Conservation (phyloP, 495 filamentous ascomycete genomes). For the Neurospora sp. region DNA sequence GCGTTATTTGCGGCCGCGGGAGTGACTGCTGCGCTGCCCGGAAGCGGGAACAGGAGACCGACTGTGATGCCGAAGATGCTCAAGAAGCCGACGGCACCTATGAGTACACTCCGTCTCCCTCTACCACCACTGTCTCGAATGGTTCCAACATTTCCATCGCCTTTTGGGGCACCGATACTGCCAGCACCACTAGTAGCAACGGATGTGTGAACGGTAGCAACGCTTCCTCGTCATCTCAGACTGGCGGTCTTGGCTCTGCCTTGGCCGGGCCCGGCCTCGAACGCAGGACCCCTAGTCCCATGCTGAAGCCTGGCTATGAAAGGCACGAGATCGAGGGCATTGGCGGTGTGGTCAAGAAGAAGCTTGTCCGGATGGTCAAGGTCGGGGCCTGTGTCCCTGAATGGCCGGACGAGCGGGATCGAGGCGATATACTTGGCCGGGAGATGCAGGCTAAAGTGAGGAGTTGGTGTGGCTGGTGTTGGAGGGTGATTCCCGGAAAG, state of each 20-base stretch:
- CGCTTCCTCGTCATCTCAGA: not conserved
- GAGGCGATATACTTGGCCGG: conserved; percentile 39
- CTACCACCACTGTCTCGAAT: not conserved
- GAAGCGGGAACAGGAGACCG: conserved; percentile 69
- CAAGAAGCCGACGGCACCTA: conserved; percentile 19
- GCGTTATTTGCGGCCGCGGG: conserved; percentile 72
- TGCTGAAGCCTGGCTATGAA: conserved; percentile 55
- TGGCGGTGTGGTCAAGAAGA: conserved; percentile 74
- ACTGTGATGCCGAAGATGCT: conserved; percentile 61
- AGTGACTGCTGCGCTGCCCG: conserved; percentile 56
- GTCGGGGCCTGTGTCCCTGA: conserved; percentile 76
- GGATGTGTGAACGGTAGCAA: not conserved
- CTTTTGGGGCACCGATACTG: conserved; percentile 1
- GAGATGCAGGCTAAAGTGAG: conserved; percentile 44
- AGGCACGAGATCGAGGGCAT: conserved; percentile 81
- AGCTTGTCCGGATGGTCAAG: conserved; percentile 60
- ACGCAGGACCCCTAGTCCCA: conserved; percentile 29
- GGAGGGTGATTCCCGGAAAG: conserved; percentile 42
- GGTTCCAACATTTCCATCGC: not conserved
- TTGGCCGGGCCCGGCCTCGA: conserved; percentile 6
- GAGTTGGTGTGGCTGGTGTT: conserved; percentile 64
- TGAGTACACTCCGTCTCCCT: not conserved
- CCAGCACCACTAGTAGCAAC: not conserved
- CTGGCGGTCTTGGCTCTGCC: not conserved
- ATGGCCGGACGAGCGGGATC: conserved; percentile 66